Evolutionary conservation across 2,329 filamentous ascomycete species (phyloP).

Genomic region (Arthrobotrys sinensis): DNA sequence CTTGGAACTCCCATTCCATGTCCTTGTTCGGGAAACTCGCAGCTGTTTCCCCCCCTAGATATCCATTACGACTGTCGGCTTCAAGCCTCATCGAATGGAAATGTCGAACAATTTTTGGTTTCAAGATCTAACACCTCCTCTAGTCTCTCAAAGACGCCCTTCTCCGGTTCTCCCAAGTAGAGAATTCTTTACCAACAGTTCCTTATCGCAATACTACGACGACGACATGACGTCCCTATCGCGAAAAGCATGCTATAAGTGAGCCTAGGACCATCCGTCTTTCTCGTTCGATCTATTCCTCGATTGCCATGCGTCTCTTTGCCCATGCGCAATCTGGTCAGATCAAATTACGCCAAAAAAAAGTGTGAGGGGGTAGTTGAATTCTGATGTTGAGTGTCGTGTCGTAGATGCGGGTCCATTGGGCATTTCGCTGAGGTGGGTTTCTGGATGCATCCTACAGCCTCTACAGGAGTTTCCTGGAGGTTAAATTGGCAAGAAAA

Average conservation of each 20-base stretch:
- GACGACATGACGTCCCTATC: slow-evolving; percentile 63
- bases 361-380: slow-evolving; percentile 53
- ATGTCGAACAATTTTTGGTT: slow-evolving; percentile 11
- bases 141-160: slow-evolving; percentile 18
- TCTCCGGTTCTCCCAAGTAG: slow-evolving; percentile 22
- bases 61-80: neutral
- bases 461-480: neutral
- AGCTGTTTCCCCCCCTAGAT: neutral
- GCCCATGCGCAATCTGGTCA: slow-evolving; percentile 55
- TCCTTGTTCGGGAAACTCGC: neutral
- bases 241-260: slow-evolving; percentile 66
- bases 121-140: slow-evolving; percentile 47
- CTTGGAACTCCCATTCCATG: neutral
- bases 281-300: slow-evolving; percentile 33
- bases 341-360: slow-evolving; percentile 38
- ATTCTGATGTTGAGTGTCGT: slow-evolving; percentile 68
- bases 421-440: slow-evolving; percentile 71
- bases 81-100: neutral
- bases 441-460: slow-evolving; percentile 66
- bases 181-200: slow-evolving; percentile 25
- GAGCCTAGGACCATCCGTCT: slow-evolving; percentile 56
- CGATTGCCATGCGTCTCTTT: slow-evolving; percentile 29
- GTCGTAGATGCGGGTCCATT: slow-evolving; percentile 71
- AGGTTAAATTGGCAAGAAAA: neutral
- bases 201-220: slow-evolving; percentile 26